A percentile compares a stretch with the other conserved stretches of the same genome.
phyloP scores from a whole-genome alignment of 768 basidiomycete genomes.

The Podaxis carcinomalis region DNA sequence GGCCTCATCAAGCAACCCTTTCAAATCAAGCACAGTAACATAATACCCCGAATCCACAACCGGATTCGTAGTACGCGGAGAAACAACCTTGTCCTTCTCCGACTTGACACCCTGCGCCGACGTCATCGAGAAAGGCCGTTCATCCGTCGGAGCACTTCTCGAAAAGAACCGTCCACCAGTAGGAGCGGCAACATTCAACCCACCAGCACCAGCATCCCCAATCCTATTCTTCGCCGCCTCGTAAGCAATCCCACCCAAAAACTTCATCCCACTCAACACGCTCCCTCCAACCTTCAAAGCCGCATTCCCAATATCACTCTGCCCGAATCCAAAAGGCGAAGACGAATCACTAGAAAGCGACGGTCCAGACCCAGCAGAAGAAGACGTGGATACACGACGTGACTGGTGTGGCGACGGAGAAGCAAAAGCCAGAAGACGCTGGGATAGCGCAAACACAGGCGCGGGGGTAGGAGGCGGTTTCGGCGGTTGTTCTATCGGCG shows the following conservation, averaged over 20 bases:
- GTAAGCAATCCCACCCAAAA: constrained; percentile 57
- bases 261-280: constrained; percentile 60
- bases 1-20: neutral
- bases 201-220: constrained; percentile 15
- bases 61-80: constrained; percentile 22
- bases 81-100: constrained; percentile 17
- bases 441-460: constrained; percentile 57
- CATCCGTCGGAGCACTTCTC: constrained; percentile 53
- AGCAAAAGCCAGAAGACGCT: constrained; percentile 61
- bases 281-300: constrained; percentile 58
- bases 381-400: neutral
- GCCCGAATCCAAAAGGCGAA: constrained; percentile 22
- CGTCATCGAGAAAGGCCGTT: constrained; percentile 7
- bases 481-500: constrained; percentile 1
- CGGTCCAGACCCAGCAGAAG: constrained; percentile 11
- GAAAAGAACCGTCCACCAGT: constrained; percentile 43
- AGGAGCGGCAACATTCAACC: neutral
- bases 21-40: constrained; percentile 56
- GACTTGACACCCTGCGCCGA: neutral
- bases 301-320: constrained; percentile 47
- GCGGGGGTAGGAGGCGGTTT: constrained; percentile 17
- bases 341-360: constrained; percentile 18
- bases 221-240: constrained; percentile 41
- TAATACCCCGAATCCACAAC: constrained; percentile 32
- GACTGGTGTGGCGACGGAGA: constrained; percentile 15